These are phyloP conservation scores for Herpetospermum pedunculosum DNA, from an alignment of 306 rosid genomes.

Conservation along the genomic window DNA sequence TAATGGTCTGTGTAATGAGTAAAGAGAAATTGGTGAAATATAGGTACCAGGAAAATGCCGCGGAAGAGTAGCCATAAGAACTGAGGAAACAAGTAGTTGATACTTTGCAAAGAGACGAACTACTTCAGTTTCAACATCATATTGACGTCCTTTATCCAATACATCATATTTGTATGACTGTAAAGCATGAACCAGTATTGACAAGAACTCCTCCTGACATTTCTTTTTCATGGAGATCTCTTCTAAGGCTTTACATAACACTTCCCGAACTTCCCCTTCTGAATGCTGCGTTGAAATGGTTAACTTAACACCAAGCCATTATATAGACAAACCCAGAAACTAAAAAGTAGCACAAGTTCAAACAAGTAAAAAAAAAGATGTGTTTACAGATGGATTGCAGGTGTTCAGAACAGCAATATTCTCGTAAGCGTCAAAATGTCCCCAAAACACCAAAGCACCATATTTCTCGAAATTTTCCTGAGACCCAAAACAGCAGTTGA, in stretches of 20 bases:
- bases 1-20: background rate
- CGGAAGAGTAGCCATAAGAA: constrained; percentile 79
- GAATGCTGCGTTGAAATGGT: constrained; percentile 24
- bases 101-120: constrained; percentile 48
- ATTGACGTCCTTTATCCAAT: constrained; percentile 30
- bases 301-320: background rate
- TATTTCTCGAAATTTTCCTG: constrained; percentile 64
- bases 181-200: constrained; percentile 56
- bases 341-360: background rate
- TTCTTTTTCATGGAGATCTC: constrained; percentile 66
- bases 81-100: constrained; percentile 62
- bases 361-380: background rate
- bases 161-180: constrained; percentile 44
- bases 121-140: constrained; percentile 40
- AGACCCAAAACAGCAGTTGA: background rate
- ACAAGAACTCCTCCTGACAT: constrained; percentile 71
- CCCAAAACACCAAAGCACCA: constrained; percentile 76
- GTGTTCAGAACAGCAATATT: constrained; percentile 18
- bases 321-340: background rate
- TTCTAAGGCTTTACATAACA: constrained; percentile 59
- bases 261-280: constrained; percentile 54
- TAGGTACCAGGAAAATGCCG: constrained; percentile 68
- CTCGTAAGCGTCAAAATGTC: constrained; percentile 48
- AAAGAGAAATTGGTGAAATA: background rate
- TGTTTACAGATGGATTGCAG: constrained; percentile 24